Conservation (phyloP, 331 rosid genomes). For the Malus hybrid region DNA sequence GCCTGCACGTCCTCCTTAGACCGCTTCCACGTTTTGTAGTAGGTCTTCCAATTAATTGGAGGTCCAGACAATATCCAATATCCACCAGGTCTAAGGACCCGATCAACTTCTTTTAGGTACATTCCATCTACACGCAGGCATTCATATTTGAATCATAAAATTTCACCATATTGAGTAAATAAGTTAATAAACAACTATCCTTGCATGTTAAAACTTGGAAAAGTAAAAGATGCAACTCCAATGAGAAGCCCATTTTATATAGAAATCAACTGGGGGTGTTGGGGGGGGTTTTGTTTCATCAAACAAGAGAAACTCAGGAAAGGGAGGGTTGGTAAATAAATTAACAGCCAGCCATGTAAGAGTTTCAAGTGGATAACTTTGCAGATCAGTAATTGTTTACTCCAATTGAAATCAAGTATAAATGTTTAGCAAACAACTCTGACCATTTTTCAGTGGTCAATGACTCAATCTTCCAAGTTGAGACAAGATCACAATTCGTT, state of each 20-base stretch:
- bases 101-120: slow-evolving; percentile 91
- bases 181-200: neutral
- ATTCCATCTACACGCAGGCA: slow-evolving; percentile 54
- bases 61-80: slow-evolving; percentile 97
- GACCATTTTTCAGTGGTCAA: neutral
- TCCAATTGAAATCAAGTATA: neutral
- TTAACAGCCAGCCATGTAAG: no score
- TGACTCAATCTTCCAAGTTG: neutral
- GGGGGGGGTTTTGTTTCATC: neutral
- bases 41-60: slow-evolving; percentile 97
- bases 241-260: neutral
- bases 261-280: neutral
- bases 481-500: neutral
- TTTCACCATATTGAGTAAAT: neutral
- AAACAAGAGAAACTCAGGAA: neutral
- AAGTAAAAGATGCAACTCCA: neutral
- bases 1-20: slow-evolving; percentile 71
- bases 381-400: neutral
- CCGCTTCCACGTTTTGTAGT: slow-evolving; percentile 80
- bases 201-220: neutral
- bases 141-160: slow-evolving; percentile 6
- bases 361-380: neutral
- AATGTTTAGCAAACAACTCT: neutral
- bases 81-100: slow-evolving; percentile 98
- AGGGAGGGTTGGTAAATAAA: neutral